Base-by-base conservation (phyloP, 306 rosid species). In the Vigna nakashimae region DNA sequence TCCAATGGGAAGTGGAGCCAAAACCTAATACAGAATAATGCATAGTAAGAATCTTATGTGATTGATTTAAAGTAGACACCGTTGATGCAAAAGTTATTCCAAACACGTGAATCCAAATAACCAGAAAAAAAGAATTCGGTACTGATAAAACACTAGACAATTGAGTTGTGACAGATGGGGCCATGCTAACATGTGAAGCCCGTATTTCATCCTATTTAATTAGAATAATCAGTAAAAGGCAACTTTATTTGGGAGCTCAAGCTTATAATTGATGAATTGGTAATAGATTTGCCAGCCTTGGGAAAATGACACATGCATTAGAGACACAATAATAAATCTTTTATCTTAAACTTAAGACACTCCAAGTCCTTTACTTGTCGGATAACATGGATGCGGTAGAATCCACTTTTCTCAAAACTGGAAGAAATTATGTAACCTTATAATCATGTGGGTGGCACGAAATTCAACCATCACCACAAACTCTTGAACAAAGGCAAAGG, bases 1-100 rank as follows among this genome's bases (percentile, higher is more conserved):
- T 60, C 98, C 98, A 75, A 94, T 94, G 78, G 98, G 98, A 73
- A 94, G 96, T 67, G 98, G 98, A 18, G 96, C 97, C 97, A 94
- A 85, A 82, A 94, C 95, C 98, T 94, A 56, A 42, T 24, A 36
- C 73, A 77, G 24, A 59, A 62, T 32, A 70, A 75, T 71, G 30
- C 38, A 60, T 57, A 64, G 45, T 55, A 69, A 80, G 63, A 36
- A 46, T 74, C 17, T 73, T 66, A 45, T 17, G 55, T 78, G 50
- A 73, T n/a, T 79, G 76, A 80, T 40, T 51, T 45, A 70, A 82
- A 76, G 82, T 7, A 62, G 22, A 73, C 38, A 34, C 64, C 20
- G 18, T 64, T 28, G 40, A n/a, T 11, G 9, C 3, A 65, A 30
- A 65, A 82, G 55, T 53, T 53, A 63, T 70, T 69, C 79, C 79